Base-by-base conservation (phyloP, 257 asterid species). In the Linderniella brevidens region DNA sequence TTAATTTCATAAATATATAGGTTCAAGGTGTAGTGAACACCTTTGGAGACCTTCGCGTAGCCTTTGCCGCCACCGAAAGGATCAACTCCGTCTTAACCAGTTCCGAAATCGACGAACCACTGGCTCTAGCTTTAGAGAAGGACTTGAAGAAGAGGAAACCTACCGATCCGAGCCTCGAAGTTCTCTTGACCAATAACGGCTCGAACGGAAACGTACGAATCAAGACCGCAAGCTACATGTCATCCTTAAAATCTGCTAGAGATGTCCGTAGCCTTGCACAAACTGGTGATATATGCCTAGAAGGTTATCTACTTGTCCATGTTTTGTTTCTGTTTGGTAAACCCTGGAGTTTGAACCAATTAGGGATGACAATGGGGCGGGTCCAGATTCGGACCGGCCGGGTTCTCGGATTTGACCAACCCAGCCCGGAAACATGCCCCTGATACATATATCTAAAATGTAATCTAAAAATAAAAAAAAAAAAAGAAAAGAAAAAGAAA, bases 11-110 rank as follows among this genome's bases (percentile, higher is more conserved):
- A 13, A 5, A 45, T 19, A 5, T 6, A 5, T 55, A 88, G 98
- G 98, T 88, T 71, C 98, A 88, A 84, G 98, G 94, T 37, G 73
- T 76, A 47, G 96, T 88, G 58, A 84, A 88, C 80, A 88, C 98
- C 29, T 74, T 84, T 61, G 98, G 93, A 56, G 98, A 84, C 72
- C 94, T 88, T 67, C 90, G 98, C 40, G 94, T 77, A 55, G 98
- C 96, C 56, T 77, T 88, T 18, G 96, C 98, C 55, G 94, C 98
- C 56, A 60, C 71, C 41, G 98, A 78, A 46, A 80, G 98, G 59
- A 88, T 88, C 46, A 88, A 88, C 73, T 70, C 98, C 20, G 80
- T 88, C 57, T 63, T 88, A 55, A 72, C 92, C 48, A 73, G 74
- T 45, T 66, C 82, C 53, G 87, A 80, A 64, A 73, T 80, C 56